Conservation (phyloP, 2,329 filamentous ascomycete species). For the Fusarium nanum region DNA sequence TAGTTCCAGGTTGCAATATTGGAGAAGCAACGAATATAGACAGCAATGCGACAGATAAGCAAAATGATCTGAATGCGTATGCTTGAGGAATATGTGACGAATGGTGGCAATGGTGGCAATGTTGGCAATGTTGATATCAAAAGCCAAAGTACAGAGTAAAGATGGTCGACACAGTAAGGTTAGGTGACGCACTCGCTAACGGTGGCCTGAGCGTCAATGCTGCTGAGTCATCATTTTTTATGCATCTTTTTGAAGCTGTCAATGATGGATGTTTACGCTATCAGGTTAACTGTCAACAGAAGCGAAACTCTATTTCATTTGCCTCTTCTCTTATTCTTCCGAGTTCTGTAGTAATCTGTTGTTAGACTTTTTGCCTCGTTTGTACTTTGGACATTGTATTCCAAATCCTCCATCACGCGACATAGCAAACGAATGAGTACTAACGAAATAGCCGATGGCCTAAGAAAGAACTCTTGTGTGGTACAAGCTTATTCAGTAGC, state of each 20-base stretch:
- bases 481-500: background rate
- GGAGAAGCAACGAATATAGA: background rate
- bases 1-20: constrained; percentile 12
- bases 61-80: constrained; percentile 16
- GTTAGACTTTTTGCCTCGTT: background rate
- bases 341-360: background rate
- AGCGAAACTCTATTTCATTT: background rate
- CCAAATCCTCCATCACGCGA: background rate
- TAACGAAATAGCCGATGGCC: background rate
- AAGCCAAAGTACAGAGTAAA: background rate
- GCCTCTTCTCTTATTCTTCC: background rate
- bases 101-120: constrained; percentile 41
- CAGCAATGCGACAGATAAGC: background rate
- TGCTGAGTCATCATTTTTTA: constrained; percentile 20
- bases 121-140: constrained; percentile 28
- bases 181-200: constrained; percentile 41
- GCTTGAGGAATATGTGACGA: constrained; percentile 10
- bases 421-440: background rate
- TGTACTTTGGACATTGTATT: background rate
- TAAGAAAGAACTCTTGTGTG: background rate
- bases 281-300: background rate
- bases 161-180: constrained; percentile 19
- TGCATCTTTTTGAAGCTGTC: background rate
- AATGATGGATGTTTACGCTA: background rate
- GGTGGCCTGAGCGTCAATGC: background rate